Evolutionary conservation across 2,329 filamentous ascomycete genomes (phyloP).

Genomic region (Trichoderma endophyticum): DNA sequence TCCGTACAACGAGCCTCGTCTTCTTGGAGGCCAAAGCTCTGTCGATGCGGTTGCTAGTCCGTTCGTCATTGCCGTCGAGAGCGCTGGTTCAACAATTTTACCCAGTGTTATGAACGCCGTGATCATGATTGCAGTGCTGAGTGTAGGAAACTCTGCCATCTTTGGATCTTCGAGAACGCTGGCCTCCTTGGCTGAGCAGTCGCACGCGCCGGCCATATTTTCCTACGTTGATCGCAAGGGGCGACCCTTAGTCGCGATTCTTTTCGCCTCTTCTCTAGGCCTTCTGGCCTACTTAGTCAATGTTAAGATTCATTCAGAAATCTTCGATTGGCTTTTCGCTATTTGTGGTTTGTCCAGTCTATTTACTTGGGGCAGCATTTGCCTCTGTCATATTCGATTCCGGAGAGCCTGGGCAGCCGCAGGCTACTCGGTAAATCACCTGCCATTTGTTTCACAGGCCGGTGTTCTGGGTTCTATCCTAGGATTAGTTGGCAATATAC

Average conservation of each 20-base stretch:
- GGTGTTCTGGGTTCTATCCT: background rate
- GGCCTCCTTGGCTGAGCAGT: background rate
- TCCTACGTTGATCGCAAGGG: conserved; percentile 6
- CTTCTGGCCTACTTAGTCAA: conserved; percentile 3
- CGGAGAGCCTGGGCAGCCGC: conserved; percentile 1
- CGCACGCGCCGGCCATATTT: conserved; percentile 1
- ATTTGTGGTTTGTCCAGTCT: background rate
- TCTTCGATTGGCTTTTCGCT: conserved; percentile 1
- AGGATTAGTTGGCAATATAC: background rate
- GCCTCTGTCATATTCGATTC: conserved; percentile 2
- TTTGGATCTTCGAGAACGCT: conserved; percentile 1
- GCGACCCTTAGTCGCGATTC: background rate
- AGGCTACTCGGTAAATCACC: background rate
- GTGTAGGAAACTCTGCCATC: background rate
- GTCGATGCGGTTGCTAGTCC: background rate
- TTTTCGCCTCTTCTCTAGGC: background rate
- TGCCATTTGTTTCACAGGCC: background rate
- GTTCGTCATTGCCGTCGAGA: background rate
- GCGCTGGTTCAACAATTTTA: background rate
- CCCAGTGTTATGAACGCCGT: conserved; percentile 4
- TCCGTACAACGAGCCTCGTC: background rate
- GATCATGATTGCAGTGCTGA: conserved; percentile 1
- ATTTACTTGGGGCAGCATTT: conserved; percentile 5
- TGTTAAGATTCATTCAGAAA: background rate
- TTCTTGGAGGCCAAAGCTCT: background rate